phyloP scores from a whole-genome alignment of 257 asterid genomes.

The Handroanthus guayacan region DNA sequence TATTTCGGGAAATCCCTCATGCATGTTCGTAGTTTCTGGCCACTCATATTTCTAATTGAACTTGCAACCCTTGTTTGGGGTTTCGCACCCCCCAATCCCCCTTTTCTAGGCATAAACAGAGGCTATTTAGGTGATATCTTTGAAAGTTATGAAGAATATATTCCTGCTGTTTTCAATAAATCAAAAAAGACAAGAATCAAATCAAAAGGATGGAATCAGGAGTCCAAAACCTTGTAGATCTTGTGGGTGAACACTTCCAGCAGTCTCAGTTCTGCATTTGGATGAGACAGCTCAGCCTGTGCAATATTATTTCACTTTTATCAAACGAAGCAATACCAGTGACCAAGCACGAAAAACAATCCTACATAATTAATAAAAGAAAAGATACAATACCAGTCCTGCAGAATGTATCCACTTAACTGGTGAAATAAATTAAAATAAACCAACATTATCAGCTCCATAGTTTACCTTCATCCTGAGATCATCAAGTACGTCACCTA shows the following conservation, averaged over 20 bases:
- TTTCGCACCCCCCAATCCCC: neutral
- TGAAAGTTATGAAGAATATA: conserved; percentile 1
- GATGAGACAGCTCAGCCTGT: conserved; percentile 68
- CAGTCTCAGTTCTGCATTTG: conserved; percentile 67
- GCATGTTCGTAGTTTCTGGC: neutral
- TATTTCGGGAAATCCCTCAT: neutral
- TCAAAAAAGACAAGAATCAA: conserved; percentile 23
- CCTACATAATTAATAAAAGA: conserved; percentile 10
- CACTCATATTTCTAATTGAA: neutral
- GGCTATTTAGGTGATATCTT: neutral
- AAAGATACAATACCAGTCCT: conserved; percentile 15
- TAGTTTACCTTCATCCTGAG: conserved; percentile 54
- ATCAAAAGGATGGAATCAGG: conserved; percentile 27
- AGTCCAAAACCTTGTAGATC: conserved; percentile 62
- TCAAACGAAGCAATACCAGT: conserved; percentile 30
- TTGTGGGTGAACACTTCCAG: conserved; percentile 68
- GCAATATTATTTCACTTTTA: conserved; percentile 18
- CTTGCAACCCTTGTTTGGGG: neutral
- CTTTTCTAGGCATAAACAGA: neutral
- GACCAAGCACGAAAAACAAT: conserved; percentile 28
- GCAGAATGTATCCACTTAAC: conserved; percentile 16
- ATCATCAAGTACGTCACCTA: conserved; percentile 61
- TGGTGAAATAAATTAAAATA: conserved; percentile 18
- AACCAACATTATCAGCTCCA: conserved; percentile 26
- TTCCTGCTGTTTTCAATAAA: conserved; percentile 14